Percentiles rank a stretch among this genome's conserved stretches.
These are phyloP conservation scores for Teunomyces pallodes DNA, from an alignment of 805 yeast species.

Conservation along the genomic window DNA sequence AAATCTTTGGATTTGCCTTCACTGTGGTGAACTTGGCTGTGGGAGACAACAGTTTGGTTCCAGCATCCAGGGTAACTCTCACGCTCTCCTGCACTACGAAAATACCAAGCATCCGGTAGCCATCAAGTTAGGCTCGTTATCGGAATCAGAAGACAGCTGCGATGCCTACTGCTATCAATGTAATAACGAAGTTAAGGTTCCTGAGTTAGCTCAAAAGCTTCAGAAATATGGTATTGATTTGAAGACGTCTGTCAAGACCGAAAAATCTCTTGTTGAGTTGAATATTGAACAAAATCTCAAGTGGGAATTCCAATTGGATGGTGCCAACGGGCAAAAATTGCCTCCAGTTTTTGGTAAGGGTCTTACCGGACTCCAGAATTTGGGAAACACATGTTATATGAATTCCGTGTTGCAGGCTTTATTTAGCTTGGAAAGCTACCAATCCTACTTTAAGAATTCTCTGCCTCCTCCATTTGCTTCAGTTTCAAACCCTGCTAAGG, in stretches of 20 bases:
- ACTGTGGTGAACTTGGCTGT: constrained; percentile 91
- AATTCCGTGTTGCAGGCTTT: constrained; percentile 78
- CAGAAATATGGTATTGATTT: constrained; percentile 67
- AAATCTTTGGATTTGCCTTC: constrained; percentile 89
- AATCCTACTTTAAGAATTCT: constrained; percentile 38
- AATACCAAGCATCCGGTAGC: constrained; percentile 71
- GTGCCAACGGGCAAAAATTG: constrained; percentile 63
- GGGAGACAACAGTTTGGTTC: constrained; percentile 95
- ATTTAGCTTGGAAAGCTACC: constrained; percentile 42
- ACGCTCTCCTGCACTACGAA: constrained; percentile 75
- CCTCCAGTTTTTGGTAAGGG: constrained; percentile 70
- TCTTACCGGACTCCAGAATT: constrained; percentile 79
- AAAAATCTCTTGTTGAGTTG: constrained; percentile 81
- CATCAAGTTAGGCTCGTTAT: constrained; percentile 84
- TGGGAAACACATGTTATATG: constrained; percentile 92
- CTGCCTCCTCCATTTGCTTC: constrained; percentile 19
- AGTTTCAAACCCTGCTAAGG: constrained; percentile 49
- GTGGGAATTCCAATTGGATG: constrained; percentile 88
- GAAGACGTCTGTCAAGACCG: constrained; percentile 60
- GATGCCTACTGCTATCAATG: constrained; percentile 89
- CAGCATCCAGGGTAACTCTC: constrained; percentile 82
- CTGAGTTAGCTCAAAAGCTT: constrained; percentile 48
- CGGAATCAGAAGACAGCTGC: constrained; percentile 56
- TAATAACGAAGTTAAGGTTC: constrained; percentile 84
- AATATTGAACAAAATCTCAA: constrained; percentile 89